phyloP scores from a whole-genome alignment of 1,284 basidiomycete genomes.

The Apiotrichum gracile region DNA sequence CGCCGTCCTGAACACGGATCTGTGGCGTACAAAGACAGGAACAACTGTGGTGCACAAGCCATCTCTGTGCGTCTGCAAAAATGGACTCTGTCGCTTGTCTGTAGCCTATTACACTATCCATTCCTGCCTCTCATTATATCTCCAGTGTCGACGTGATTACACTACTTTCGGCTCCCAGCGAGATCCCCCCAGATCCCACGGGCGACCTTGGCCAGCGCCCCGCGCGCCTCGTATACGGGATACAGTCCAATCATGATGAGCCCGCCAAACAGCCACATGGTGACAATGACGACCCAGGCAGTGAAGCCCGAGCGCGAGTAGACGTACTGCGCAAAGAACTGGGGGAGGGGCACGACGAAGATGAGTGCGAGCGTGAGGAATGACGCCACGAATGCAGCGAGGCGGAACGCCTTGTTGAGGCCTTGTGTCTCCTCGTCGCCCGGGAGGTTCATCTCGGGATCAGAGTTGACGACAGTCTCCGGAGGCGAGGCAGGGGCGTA shows the following conservation, averaged over 20 bases:
- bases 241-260: constrained; percentile 71
- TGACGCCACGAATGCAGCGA: constrained; percentile 68
- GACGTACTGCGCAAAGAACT: constrained; percentile 72
- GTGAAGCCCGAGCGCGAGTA: constrained; percentile 63
- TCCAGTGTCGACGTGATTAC: too few species aligned
- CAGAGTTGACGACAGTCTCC: not conserved
- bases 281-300: constrained; percentile 60
- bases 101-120: too few species aligned
- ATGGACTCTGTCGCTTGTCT: too few species aligned
- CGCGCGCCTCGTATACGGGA: constrained; percentile 74
- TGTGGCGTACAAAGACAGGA: too few species aligned
- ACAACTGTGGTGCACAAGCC: too few species aligned
- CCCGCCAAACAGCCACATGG: constrained; percentile 75
- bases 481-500: constrained; percentile 14
- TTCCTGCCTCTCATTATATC: too few species aligned
- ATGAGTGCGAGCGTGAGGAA: constrained; percentile 49
- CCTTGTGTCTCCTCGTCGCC: constrained; percentile 20
- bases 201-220: constrained; percentile 56
- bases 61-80: too few species aligned
- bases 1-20: too few species aligned
- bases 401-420: constrained; percentile 65
- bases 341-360: constrained; percentile 67
- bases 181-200: constrained; percentile 10
- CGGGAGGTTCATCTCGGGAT: not conserved
- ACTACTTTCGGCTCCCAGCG: too few species aligned